Base-by-base conservation (phyloP, 2,329 filamentous ascomycete species). In the Penicillium capsulatum region DNA sequence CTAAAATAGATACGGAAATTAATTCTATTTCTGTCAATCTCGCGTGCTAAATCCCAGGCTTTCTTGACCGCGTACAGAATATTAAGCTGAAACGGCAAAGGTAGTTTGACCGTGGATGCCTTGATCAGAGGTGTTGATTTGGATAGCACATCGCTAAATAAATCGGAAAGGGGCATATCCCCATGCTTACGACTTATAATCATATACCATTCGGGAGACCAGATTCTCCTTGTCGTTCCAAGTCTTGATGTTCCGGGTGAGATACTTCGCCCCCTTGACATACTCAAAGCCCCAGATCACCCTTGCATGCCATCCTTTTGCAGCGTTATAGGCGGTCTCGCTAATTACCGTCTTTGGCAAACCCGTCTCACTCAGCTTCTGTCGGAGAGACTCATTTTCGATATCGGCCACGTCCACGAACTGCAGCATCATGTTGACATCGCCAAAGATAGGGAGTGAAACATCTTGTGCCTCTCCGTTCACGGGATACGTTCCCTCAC, bases 281-380 rank as follows among this genome's bases (percentile, higher is more conserved):
- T 34, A 20, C 22, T 53, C 50, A 38, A 53, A 53, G 4, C 39
- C 48, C 50, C 50, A 53, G 14, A 49, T 19, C 3, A 51, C 50
- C 22, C 28, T 38, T 5, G 48, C 45, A 3, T 48, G 27, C 50
- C 50, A 53, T 8, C 38, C 45, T 30, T 47, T 51, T 7, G 33
- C 30, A 4, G 17, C 2, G 31, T 50, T 47, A 2, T 34, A 17
- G 8, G 44, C 45, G 9, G 32, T 10, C 31, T 53, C 48, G 11
- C 47, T 41, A 31, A 51, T 51, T 0, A 46, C 44, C 7, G 26
- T 40, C 2, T 27, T 36, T 1, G 27, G 34, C 7, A 38, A 15
- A 20, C 42, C 40, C 1, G 11, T 37, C 10, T 36, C 31, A 10
- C 20, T 17, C 4, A 49, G 11, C 3, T 5, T 17, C 13, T 40